phyloP scores from a whole-genome alignment of 164 flowering plant genomes.

The Stephania japonica region DNA sequence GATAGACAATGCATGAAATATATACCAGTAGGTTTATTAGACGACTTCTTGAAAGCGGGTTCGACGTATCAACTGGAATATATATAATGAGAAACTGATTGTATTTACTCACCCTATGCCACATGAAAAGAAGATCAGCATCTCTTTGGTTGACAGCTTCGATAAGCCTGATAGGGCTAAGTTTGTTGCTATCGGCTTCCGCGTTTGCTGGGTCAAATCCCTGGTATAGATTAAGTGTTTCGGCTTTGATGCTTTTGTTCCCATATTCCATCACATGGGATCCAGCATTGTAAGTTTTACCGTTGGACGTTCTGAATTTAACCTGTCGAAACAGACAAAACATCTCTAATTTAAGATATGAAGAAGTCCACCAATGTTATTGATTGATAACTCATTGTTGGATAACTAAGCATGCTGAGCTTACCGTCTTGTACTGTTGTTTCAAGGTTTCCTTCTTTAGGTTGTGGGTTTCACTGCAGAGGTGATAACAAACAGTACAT shows the following conservation, averaged over 20 bases:
- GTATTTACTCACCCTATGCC: conserved; percentile 50
- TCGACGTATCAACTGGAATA: not conserved
- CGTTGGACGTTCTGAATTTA: conserved; percentile 66
- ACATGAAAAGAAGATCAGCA: conserved; percentile 75
- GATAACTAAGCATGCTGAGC: not conserved
- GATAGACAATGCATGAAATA: conserved; percentile 6
- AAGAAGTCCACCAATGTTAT: not conserved
- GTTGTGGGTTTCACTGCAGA: conserved; percentile 79
- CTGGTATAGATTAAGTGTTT: conserved; percentile 68
- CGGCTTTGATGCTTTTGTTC: conserved; percentile 50
- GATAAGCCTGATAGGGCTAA: conserved; percentile 18
- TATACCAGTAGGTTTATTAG: not conserved
- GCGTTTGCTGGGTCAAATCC: conserved; percentile 69
- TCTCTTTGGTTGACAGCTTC: conserved; percentile 85
- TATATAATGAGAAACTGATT: not conserved
- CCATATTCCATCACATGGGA: conserved; percentile 98
- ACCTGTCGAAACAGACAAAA: conserved; percentile 40
- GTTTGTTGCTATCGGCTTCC: conserved; percentile 37
- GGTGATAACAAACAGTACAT: not conserved
- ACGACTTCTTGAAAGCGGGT: not conserved
- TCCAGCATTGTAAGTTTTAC: conserved; percentile 59
- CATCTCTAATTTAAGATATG: not conserved
- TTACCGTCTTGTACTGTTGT: conserved; percentile 63
- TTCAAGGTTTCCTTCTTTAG: conserved; percentile 65
- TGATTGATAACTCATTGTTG: not conserved